Evolutionary conservation across 257 asterid genomes (phyloP).

Genomic region (Fraxinus excelsior): DNA sequence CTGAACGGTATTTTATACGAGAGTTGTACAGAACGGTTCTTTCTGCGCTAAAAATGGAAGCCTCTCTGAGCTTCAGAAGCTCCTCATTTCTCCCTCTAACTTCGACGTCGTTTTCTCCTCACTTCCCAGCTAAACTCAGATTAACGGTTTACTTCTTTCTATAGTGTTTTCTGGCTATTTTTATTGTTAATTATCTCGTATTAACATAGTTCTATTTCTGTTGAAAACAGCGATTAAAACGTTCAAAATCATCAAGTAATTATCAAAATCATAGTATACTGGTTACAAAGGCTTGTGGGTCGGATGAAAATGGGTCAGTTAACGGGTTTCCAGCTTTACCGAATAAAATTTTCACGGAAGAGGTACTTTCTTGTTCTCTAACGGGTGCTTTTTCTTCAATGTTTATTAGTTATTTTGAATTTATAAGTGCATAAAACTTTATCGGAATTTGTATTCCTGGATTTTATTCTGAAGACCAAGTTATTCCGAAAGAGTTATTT

Average conservation of each 20-base stretch:
- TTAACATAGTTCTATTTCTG: conserved; percentile 5
- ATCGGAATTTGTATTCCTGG: conserved; percentile 10
- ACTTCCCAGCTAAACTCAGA: conserved; percentile 33
- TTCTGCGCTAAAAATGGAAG: conserved; percentile 58
- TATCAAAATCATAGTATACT: conserved; percentile 32
- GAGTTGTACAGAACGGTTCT: conserved; percentile 8
- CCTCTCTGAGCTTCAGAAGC: conserved; percentile 61
- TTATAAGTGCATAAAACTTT: not conserved
- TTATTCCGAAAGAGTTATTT: not conserved
- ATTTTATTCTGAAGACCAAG: not conserved
- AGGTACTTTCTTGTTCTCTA: conserved; percentile 47
- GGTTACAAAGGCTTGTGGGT: conserved; percentile 45
- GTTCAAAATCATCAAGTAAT: conserved; percentile 35
- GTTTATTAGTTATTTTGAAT: not conserved
- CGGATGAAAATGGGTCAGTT: conserved; percentile 48
- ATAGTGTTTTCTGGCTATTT: not conserved
- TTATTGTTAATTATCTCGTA: not conserved
- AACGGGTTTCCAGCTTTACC: conserved; percentile 51
- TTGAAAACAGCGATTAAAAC: conserved; percentile 48
- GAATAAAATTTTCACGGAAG: conserved; percentile 69
- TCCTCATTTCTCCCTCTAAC: conserved; percentile 49
- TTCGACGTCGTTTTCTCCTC: conserved; percentile 51
- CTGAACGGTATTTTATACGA: not conserved
- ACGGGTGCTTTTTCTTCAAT: not conserved
- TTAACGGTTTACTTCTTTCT: conserved; percentile 38